Percentiles rank a stretch among this genome's conserved stretches.
Evolutionary conservation across 2,329 filamentous ascomycete genomes (phyloP).

Genomic region (Aureobasidium zeae): DNA sequence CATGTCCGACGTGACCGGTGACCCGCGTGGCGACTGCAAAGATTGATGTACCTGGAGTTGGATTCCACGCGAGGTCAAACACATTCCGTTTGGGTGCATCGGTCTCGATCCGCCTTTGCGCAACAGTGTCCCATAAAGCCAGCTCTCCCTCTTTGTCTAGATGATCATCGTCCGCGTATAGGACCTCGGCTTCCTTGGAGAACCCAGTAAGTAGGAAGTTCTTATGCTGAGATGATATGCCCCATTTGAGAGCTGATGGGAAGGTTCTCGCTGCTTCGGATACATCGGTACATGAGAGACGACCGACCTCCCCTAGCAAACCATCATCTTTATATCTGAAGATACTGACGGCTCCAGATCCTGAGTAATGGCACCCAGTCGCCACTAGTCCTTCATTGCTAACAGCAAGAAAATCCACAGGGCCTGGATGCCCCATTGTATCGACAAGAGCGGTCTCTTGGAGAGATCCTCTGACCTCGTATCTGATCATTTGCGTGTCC

Average conservation of each 20-base stretch:
- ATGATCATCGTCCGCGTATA: constrained; percentile 19
- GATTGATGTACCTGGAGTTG: constrained; percentile 31
- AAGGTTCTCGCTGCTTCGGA: constrained; percentile 10
- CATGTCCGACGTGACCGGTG: constrained; percentile 27
- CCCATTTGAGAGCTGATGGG: constrained; percentile 43
- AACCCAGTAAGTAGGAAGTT: constrained; percentile 48
- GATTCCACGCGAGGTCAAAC: constrained; percentile 52
- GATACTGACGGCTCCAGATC: constrained; percentile 26
- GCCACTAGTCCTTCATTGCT: constrained; percentile 35
- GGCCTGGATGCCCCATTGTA: constrained; percentile 35
- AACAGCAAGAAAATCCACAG: constrained; percentile 45
- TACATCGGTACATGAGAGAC: constrained; percentile 16
- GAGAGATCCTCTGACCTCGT: neutral
- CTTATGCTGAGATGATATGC: constrained; percentile 29
- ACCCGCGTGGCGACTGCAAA: constrained; percentile 48
- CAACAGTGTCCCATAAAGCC: constrained; percentile 44
- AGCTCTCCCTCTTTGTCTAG: constrained; percentile 41
- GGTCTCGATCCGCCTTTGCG: constrained; percentile 34
- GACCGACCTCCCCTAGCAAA: no score
- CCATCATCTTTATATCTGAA: constrained; percentile 18
- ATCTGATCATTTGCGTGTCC: constrained; percentile 15
- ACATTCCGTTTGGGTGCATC: constrained; percentile 43
- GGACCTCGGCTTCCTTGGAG: constrained; percentile 29
- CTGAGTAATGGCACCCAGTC: constrained; percentile 34
- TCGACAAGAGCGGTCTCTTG: neutral